Conservation (phyloP, 352 stramenopile genomes). For the Phytopythium aichiense region DNA sequence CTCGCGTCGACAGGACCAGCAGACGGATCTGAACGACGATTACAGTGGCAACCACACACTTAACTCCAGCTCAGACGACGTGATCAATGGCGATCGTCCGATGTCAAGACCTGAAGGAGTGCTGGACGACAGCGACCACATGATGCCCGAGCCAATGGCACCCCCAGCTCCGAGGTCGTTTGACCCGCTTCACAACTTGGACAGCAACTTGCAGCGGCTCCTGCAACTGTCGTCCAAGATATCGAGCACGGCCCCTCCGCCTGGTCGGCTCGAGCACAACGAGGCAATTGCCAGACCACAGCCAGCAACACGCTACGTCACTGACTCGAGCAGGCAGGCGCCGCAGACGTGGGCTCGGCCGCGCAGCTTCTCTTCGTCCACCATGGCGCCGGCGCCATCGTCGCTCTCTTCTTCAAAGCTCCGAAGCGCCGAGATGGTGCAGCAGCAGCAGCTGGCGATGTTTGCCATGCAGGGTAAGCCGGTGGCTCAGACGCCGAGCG, state of each 20-base stretch:
- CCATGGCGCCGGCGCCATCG: not conserved
- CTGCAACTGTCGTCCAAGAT: constrained; percentile 6
- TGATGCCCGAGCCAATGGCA: not conserved
- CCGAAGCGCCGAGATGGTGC: constrained; percentile 39
- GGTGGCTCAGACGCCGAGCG: not conserved
- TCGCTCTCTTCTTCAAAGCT: constrained; percentile 7
- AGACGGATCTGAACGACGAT: not conserved
- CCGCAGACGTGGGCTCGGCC: constrained; percentile 8
- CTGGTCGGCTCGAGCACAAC: constrained; percentile 1
- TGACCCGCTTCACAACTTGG: constrained; percentile 5
- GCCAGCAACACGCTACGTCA: not conserved
- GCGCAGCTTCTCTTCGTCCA: constrained; percentile 8
- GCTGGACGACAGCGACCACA: not conserved
- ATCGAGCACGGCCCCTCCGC: not conserved
- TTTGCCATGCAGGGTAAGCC: not conserved
- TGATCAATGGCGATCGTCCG: not conserved
- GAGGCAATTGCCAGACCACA: not conserved
- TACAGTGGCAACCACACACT: not conserved
- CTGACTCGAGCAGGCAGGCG: not conserved
- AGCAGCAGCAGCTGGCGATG: constrained; percentile 19
- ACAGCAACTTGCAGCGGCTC: constrained; percentile 6
- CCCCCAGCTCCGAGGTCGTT: not conserved
- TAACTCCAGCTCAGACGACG: not conserved
- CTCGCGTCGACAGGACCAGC: constrained; percentile 3
- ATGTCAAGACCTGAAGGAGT: not conserved